phyloP scores from a whole-genome alignment of 148 eudicot genomes.

The Rhododendron molle region DNA sequence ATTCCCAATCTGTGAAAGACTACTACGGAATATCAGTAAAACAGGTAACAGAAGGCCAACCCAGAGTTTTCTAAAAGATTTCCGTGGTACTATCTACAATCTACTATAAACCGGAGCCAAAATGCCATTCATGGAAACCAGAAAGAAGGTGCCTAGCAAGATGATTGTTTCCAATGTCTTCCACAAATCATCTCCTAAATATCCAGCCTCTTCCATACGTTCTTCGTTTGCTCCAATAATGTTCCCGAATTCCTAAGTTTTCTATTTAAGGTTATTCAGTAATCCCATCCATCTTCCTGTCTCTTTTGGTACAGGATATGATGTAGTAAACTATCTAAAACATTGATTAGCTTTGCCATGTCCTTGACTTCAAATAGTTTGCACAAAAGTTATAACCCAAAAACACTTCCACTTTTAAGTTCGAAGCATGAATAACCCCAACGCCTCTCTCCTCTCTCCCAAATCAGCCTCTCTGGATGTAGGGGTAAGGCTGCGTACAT shows the following conservation, averaged over 20 bases:
- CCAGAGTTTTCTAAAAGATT: not conserved
- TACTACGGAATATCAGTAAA: not conserved
- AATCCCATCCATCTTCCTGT: too few relatives aligned
- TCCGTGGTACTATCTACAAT: not conserved
- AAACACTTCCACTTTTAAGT: not conserved
- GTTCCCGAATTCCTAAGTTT: too few relatives aligned
- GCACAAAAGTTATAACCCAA: too few relatives aligned
- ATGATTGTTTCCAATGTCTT: not conserved
- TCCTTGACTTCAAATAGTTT: too few relatives aligned
- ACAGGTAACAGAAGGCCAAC: not conserved
- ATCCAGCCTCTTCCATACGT: too few relatives aligned
- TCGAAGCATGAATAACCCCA: not conserved
- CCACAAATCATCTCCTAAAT: not conserved
- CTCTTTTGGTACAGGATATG: too few relatives aligned
- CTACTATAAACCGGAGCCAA: not conserved
- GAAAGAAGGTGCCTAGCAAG: not conserved
- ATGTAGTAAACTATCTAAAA: too few relatives aligned
- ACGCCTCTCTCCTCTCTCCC: not conserved
- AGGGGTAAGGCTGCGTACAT: not conserved
- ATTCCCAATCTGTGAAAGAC: not conserved
- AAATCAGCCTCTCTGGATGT: not conserved
- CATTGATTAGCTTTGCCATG: too few relatives aligned
- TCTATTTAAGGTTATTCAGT: too few relatives aligned
- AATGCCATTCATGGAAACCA: not conserved
- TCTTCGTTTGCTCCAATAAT: too few relatives aligned